Percentiles rank a stretch among this genome's conserved stretches.
Conservation (phyloP, 768 basidiomycete species). For the Sporobolomyces phaffii region DNA sequence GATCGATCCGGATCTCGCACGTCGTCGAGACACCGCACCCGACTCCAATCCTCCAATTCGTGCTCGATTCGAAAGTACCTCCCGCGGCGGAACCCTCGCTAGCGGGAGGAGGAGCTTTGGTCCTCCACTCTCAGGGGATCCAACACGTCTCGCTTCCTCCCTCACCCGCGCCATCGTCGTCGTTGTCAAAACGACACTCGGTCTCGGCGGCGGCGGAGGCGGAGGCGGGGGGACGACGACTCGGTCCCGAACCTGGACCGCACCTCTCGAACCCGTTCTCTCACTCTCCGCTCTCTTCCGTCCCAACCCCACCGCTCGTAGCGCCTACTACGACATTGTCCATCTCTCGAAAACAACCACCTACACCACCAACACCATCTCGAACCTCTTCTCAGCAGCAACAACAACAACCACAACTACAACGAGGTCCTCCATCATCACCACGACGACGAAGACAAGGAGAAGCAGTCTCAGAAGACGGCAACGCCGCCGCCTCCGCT, state of each 20-base stretch:
- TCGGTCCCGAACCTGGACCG: not conserved
- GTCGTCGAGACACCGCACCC: constrained; percentile 1
- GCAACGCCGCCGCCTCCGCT: no score
- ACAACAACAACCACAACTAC: no score
- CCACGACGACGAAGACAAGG: no score
- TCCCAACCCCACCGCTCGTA: not conserved
- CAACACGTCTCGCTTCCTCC: constrained; percentile 18
- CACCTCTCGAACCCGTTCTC: not conserved
- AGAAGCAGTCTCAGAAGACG: no score
- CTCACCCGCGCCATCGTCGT: not conserved
- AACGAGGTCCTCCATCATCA: no score
- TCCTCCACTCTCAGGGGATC: not conserved
- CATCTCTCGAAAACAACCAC: no score
- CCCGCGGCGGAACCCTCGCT: not conserved
- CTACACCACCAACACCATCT: not conserved
- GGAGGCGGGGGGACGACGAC: no score
- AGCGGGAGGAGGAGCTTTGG: not conserved
- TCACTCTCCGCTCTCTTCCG: not conserved
- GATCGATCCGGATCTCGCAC: not conserved
- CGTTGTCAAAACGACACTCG: not conserved
- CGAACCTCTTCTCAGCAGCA: no score
- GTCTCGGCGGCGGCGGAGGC: not conserved
- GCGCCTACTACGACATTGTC: no score
- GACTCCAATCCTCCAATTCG: not conserved
- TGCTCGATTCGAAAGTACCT: not conserved